Conservation (phyloP, 305 asterid species). For the Plantago rigida region DNA sequence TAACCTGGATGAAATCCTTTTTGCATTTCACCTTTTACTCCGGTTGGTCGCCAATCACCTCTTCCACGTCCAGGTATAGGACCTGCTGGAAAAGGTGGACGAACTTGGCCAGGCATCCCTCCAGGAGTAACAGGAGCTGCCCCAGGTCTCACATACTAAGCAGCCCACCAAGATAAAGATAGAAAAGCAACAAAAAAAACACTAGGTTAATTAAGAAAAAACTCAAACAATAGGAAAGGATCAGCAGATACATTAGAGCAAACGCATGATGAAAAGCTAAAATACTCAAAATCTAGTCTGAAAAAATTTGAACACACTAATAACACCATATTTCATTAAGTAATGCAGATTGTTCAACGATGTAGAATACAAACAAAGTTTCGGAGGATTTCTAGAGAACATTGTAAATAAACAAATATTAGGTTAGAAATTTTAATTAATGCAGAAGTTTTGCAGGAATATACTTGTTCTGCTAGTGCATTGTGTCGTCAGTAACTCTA, state of each 20-base stretch:
- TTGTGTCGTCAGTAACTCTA: too few relatives aligned
- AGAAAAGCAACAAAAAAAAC: slow-evolving; percentile 6
- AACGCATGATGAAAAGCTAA: not conserved
- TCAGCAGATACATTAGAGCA: not conserved
- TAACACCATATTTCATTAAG: not conserved
- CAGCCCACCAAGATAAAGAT: slow-evolving; percentile 27
- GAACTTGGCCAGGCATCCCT: slow-evolving; percentile 65
- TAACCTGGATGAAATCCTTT: slow-evolving; percentile 68
- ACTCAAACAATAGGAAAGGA: slow-evolving; percentile 5
- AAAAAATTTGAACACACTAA: not conserved
- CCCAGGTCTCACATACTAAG: slow-evolving; percentile 94
- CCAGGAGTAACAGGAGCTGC: slow-evolving; percentile 49
- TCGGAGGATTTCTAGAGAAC: not conserved
- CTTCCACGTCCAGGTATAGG: slow-evolving; percentile 82
- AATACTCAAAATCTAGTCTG: too few relatives aligned
- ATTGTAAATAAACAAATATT: too few relatives aligned
- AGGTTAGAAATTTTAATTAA: too few relatives aligned
- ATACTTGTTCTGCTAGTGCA: too few relatives aligned
- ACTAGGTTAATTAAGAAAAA: slow-evolving; percentile 17
- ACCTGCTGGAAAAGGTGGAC: slow-evolving; percentile 57
- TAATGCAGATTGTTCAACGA: not conserved
- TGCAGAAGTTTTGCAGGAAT: too few relatives aligned
- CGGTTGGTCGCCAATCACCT: slow-evolving; percentile 93
- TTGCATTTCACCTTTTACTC: slow-evolving; percentile 58
- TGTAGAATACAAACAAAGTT: not conserved